Conservation (phyloP, 192 early-diverging fungal species). For the Hyaloraphidium curvatum region DNA sequence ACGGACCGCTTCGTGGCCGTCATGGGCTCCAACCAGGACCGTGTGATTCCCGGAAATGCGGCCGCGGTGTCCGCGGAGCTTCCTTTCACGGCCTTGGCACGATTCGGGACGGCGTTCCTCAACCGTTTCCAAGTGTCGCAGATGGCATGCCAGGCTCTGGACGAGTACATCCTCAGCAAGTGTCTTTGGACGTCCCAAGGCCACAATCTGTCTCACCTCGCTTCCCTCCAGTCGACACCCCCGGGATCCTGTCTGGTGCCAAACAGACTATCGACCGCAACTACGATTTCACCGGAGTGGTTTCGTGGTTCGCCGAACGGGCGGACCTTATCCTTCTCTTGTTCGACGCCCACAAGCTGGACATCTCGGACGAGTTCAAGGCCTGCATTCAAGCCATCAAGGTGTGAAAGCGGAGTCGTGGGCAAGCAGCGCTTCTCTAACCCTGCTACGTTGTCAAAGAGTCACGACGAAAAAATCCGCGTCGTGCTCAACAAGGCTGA, state of each 20-base stretch:
- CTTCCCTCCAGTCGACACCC: too few species aligned
- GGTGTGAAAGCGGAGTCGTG: too few species aligned
- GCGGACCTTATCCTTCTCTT: constrained; percentile 64
- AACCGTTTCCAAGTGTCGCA: constrained; percentile 39
- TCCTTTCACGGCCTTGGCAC: constrained; percentile 61
- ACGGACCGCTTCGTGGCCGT: constrained; percentile 75
- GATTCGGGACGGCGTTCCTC: constrained; percentile 61
- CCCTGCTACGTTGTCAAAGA: constrained; percentile 19
- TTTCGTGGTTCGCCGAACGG: constrained; percentile 74
- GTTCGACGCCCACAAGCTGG: constrained; percentile 79
- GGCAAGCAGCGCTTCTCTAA: too few species aligned
- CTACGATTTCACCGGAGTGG: constrained; percentile 61
- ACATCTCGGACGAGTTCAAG: constrained; percentile 81
- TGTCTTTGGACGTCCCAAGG: too few species aligned
- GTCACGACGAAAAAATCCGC: constrained; percentile 72
- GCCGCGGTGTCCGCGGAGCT: constrained; percentile 63
- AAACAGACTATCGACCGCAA: constrained; percentile 63
- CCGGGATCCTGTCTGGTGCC: constrained; percentile 51
- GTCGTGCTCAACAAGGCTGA: constrained; percentile 79
- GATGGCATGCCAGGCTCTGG: constrained; percentile 46
- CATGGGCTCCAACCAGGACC: constrained; percentile 48
- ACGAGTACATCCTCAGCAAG: not conserved
- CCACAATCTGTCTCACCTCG: too few species aligned
- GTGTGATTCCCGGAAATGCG: constrained; percentile 72
- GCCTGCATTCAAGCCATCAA: too few species aligned